These are phyloP conservation scores for Pezicula neosporulosa DNA, from an alignment of 2,329 filamentous ascomycete species.

Conservation along the genomic window DNA sequence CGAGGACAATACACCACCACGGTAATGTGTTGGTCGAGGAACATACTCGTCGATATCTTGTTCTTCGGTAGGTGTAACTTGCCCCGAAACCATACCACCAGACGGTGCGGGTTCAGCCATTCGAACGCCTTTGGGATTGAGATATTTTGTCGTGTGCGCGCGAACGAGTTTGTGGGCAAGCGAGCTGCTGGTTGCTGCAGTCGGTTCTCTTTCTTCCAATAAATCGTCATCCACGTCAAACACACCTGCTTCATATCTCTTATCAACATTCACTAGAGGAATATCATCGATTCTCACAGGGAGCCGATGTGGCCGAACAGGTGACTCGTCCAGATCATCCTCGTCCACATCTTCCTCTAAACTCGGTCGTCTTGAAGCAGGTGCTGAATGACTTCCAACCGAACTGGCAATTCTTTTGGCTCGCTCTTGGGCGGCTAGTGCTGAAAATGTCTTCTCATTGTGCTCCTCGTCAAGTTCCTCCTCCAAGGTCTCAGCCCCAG, in stretches of 20 bases:
- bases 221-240: conserved; percentile 22
- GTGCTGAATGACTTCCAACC: conserved; percentile 26
- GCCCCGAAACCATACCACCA: conserved; percentile 35
- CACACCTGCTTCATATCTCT: conserved; percentile 18
- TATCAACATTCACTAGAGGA: conserved; percentile 25
- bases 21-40: conserved; percentile 63
- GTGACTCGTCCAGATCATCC: not conserved
- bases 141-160: conserved; percentile 31
- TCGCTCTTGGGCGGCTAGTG: conserved; percentile 26
- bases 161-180: conserved; percentile 42
- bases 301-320: conserved; percentile 6
- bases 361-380: conserved; percentile 25
- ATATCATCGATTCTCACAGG: conserved; percentile 28
- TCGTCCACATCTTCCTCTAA: conserved; percentile 23
- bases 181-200: conserved; percentile 22
- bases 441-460: conserved; percentile 27
- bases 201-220: conserved; percentile 8
- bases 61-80: conserved; percentile 39
- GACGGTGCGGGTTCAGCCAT: conserved; percentile 7
- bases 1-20: conserved; percentile 69
- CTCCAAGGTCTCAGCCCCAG: conserved; percentile 1
- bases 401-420: conserved; percentile 26
- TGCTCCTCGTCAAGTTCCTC: conserved; percentile 14
- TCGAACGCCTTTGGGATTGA: conserved; percentile 11
- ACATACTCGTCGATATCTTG: conserved; percentile 59